These are phyloP conservation scores for Vitis hybrid DNA, from an alignment of 177 flowering plant species.

Conservation along the genomic window DNA sequence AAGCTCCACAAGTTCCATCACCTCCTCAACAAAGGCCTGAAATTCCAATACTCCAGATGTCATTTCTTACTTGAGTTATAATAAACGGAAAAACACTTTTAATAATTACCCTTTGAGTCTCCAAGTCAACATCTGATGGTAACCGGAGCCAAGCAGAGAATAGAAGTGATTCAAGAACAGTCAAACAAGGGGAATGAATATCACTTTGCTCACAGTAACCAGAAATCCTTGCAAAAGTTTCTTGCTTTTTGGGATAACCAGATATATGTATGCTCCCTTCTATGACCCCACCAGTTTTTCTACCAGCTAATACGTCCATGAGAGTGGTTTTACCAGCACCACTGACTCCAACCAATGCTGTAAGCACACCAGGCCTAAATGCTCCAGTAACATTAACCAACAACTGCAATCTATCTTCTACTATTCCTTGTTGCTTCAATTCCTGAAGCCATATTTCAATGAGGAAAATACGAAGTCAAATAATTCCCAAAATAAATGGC, in stretches of 20 bases:
- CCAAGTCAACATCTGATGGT: constrained; percentile 62
- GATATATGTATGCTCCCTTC: constrained; percentile 79
- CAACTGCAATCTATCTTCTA: constrained; percentile 77
- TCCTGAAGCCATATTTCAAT: constrained; percentile 47
- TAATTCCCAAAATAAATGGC: not conserved
- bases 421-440: constrained; percentile 84
- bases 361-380: constrained; percentile 91
- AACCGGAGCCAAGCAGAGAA: constrained; percentile 92
- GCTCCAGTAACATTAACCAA: constrained; percentile 89
- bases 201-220: constrained; percentile 98
- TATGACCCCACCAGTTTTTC: constrained; percentile 86
- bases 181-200: constrained; percentile 89
- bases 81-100: not conserved
- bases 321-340: constrained; percentile 99
- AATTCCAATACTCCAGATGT: constrained; percentile 18
- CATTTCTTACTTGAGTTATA: constrained; percentile 7
- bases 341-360: constrained; percentile 93
- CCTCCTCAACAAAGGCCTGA: constrained; percentile 92
- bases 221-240: constrained; percentile 90
- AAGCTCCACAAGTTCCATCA: constrained; percentile 96
- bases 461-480: constrained; percentile 11
- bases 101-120: constrained; percentile 65
- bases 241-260: constrained; percentile 87
- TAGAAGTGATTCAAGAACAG: constrained; percentile 80
- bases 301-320: constrained; percentile 95